phyloP scores from a whole-genome alignment of 2,329 filamentous ascomycete species.

The Cladosporium phlei region DNA sequence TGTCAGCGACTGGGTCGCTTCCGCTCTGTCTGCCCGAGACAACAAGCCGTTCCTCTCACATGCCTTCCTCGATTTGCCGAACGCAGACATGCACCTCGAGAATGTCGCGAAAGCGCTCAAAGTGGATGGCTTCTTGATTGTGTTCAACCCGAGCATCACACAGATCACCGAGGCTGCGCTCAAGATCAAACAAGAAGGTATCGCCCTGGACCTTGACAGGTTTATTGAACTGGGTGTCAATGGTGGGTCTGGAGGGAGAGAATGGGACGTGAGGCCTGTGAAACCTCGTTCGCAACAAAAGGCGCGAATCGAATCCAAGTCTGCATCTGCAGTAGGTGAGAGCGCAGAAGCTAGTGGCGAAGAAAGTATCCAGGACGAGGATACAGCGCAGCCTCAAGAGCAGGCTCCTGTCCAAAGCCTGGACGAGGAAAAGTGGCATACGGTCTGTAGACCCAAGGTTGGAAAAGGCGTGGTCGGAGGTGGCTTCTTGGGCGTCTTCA shows the following conservation, averaged over 20 bases:
- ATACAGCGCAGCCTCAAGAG: not conserved
- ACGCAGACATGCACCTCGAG: constrained; percentile 50
- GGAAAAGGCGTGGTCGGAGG: constrained; percentile 35
- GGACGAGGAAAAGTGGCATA: constrained; percentile 20
- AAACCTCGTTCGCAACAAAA: constrained; percentile 27
- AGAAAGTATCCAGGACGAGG: not conserved
- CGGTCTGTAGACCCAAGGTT: constrained; percentile 38
- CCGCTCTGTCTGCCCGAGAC: constrained; percentile 43
- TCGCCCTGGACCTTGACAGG: constrained; percentile 56
- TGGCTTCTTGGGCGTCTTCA: constrained; percentile 36
- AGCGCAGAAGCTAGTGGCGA: not conserved
- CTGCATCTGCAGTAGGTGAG: not conserved
- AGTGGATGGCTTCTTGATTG: constrained; percentile 59
- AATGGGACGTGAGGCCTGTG: constrained; percentile 60
- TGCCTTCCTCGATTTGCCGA: constrained; percentile 69
- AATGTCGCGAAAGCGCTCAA: constrained; percentile 55
- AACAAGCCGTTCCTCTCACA: constrained; percentile 62
- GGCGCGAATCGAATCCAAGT: not conserved
- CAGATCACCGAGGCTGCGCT: constrained; percentile 65
- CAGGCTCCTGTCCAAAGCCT: not conserved
- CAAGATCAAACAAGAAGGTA: constrained; percentile 47
- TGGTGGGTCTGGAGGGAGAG: constrained; percentile 50
- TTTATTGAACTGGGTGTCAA: constrained; percentile 54
- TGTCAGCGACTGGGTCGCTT: constrained; percentile 58
- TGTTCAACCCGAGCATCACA: constrained; percentile 74